Base-by-base conservation (phyloP, 345 rosid genomes). In the Aquilaria sinensis region DNA sequence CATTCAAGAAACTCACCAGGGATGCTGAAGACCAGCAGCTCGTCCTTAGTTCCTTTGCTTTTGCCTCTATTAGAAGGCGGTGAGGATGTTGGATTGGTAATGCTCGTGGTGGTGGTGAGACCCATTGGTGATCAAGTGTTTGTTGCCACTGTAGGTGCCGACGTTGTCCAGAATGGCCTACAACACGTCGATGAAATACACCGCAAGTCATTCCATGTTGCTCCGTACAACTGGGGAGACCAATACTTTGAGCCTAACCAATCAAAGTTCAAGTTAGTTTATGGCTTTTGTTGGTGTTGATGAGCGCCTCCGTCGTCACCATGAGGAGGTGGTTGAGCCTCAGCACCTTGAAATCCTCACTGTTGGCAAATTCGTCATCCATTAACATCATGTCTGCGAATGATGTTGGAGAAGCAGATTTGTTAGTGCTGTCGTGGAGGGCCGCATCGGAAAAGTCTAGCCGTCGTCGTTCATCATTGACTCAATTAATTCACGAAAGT, bases 171-270 rank as follows among this genome's bases (percentile, higher is more conserved):
- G 64, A 52, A 81, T 41, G 47, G 67, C 72, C 53, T 83, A 82
- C 32, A 93, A 81, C 54, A 89, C 97, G 7, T 84, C 86, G 7
- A 96, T 81, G 58, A 93, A 93, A 57, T 84, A 75, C 29, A 91
- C 91, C 0, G 96, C 97, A 61, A 93, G 62, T 51, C 97, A 75
- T 75, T 86, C 98, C 97, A 93, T 87, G 78, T 84, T 93, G 67
- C 88, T 78, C 57, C 74, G 82, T 56, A 75, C 83, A 31, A 51
- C 63, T 2, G 86, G 78, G 71, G 94, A 85, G 37, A 79, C 90
- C 86, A 93, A 78, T 60, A 84, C 94, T 80, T 85, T 87, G 83
- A 93, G 96, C 89, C 90, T 89, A 79, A 82, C 77, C 83, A 93
- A 82, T 85, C 89, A 74, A 82, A 93, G 97, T 48, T 84, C n/a